Evolutionary conservation across 1,284 basidiomycete genomes (phyloP).

Genomic region (Xerocomus tenax): DNA sequence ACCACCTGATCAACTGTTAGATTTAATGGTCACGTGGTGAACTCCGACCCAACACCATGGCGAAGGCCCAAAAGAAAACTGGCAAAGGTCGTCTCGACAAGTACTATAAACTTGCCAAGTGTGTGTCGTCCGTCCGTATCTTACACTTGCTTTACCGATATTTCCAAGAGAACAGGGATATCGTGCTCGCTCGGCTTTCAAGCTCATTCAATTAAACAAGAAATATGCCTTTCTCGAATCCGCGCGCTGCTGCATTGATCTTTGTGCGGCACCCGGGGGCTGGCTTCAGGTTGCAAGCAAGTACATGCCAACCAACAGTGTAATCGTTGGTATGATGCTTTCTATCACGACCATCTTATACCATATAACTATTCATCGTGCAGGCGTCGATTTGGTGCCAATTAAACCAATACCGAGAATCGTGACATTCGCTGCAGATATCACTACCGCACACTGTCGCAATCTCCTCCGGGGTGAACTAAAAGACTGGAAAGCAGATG

Average conservation of each 20-base stretch:
- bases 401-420: constrained; percentile 95
- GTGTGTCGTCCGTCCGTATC: constrained; percentile 23
- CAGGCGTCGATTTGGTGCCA: constrained; percentile 90
- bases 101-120: constrained; percentile 93
- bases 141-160: constrained; percentile 6
- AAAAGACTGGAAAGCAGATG: constrained; percentile 99
- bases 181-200: constrained; percentile 98
- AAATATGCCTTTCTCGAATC: constrained; percentile 91
- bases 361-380: constrained; percentile 10
- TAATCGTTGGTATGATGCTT: constrained; percentile 78
- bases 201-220: constrained; percentile 97
- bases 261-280: constrained; percentile 97
- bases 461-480: constrained; percentile 80
- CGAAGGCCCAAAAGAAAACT: constrained; percentile 80
- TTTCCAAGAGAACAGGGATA: constrained; percentile 87
- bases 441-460: constrained; percentile 89
- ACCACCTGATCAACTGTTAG: background rate
- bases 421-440: constrained; percentile 89
- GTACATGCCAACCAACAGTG: constrained; percentile 91
- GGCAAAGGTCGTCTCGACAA: constrained; percentile 93
- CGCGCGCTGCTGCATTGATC: constrained; percentile 92
- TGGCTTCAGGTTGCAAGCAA: constrained; percentile 99
- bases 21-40: background rate
- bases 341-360: constrained; percentile 6
- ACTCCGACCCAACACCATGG: constrained; percentile 40